Evolutionary conservation across 495 filamentous ascomycete species (phyloP).

Genomic region (Trichoderma erinaceum): DNA sequence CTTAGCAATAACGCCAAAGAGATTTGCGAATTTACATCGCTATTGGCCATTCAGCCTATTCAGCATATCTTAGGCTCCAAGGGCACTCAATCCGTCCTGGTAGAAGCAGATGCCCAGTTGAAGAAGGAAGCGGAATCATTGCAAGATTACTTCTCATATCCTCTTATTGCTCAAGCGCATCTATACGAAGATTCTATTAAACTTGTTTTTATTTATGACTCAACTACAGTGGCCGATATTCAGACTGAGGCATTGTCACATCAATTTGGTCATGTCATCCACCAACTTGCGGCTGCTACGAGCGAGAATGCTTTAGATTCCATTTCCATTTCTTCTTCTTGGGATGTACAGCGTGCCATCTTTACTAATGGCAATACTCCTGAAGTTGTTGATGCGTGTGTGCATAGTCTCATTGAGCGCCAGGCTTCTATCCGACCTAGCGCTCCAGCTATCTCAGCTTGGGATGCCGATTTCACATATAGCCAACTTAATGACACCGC

Average conservation of each 20-base stretch:
- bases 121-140: slow-evolving; percentile 20
- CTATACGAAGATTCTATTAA: not conserved
- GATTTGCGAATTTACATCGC: not conserved
- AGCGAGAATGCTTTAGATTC: not conserved
- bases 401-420: slow-evolving; percentile 26
- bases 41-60: not conserved
- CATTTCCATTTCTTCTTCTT: not conserved
- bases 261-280: not conserved
- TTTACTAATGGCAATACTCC: not conserved
- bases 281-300: not conserved
- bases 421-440: slow-evolving; percentile 19
- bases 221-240: not conserved
- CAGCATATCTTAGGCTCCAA: slow-evolving; percentile 14
- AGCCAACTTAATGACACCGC: slow-evolving; percentile 40
- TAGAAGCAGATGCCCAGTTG: slow-evolving; percentile 37
- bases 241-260: not conserved
- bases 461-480: slow-evolving; percentile 53
- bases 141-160: slow-evolving; percentile 12
- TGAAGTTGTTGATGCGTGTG: slow-evolving; percentile 21
- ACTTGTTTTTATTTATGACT: slow-evolving; percentile 6
- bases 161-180: not conserved
- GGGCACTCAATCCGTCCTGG: slow-evolving; percentile 41
- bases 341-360: not conserved
- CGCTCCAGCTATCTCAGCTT: slow-evolving; percentile 29
- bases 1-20: slow-evolving; percentile 8